These are phyloP conservation scores for Beauveria sp. DNA, from an alignment of 2,329 filamentous ascomycete species.

Conservation along the genomic window DNA sequence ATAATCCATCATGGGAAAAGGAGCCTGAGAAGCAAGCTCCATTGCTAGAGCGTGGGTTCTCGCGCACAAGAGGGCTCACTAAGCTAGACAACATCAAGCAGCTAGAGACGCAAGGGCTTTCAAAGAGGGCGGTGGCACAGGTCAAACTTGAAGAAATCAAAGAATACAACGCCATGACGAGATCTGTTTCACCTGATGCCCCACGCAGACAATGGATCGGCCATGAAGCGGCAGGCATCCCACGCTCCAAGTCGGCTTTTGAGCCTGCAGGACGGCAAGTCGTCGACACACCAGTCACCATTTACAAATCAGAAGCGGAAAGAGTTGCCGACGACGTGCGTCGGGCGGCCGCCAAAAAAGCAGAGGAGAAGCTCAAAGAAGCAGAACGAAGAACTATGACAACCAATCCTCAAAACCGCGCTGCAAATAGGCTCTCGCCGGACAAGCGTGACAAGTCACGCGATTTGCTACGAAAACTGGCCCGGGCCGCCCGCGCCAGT, in stretches of 20 bases:
- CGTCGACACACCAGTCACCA: conserved; percentile 33
- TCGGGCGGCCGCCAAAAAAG: background rate
- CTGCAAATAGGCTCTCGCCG: conserved; percentile 14
- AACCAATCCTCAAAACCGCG: background rate
- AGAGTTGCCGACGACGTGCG: conserved; percentile 2
- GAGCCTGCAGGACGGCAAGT: conserved; percentile 25
- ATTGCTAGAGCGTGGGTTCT: conserved; percentile 22
- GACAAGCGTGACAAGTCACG: conserved; percentile 32
- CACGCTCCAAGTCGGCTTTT: conserved; percentile 19
- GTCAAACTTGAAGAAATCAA: conserved; percentile 46
- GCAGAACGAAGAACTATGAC: background rate
- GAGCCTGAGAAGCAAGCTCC: conserved; percentile 25
- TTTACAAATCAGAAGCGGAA: conserved; percentile 23
- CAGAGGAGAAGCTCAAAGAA: conserved; percentile 4
- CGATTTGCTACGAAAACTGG: conserved; percentile 42
- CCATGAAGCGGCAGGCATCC: conserved; percentile 10
- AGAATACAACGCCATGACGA: conserved; percentile 39
- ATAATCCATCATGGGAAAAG: conserved; percentile 28
- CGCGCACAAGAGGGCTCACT: conserved; percentile 29
- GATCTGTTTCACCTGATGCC: conserved; percentile 36
- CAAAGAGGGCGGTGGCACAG: conserved; percentile 39
- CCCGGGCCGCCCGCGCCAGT: conserved; percentile 39
- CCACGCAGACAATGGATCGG: background rate
- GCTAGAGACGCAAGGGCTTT: conserved; percentile 35
- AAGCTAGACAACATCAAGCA: conserved; percentile 42